Base-by-base conservation (phyloP, 1,139 yeast species). In the Magnusiomyces ingens region DNA sequence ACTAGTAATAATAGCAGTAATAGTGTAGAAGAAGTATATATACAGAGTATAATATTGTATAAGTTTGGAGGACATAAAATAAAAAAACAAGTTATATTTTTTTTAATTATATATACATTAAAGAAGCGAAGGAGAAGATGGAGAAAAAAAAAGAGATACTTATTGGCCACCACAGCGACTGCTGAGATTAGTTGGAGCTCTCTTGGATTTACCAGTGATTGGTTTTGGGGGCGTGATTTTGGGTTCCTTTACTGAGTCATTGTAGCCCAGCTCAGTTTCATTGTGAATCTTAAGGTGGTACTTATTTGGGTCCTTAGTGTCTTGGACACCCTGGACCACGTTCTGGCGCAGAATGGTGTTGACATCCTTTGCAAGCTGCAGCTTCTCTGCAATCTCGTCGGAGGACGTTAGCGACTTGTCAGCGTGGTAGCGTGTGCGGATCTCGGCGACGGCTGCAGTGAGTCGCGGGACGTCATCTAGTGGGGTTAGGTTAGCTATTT, bases 261-360 rank as follows among this genome's bases (percentile, higher is more conserved):
- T 93, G 66, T 90, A 96, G 13, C 98, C 98, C 52, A 91, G 75
- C 68, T 93, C 98, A 0, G 95, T 87, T 51, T 85, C 80, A 52
- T 80, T 73, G 66, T 89, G 96, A 62, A 93, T 84, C 59, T 85
- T 83, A 63, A 90, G 73, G 54, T 72, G 67, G 57, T 71, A 76
- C 37, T 60, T 62, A n/a, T 65, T 67, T n/a, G 58, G 62, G 5
- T 62, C 71, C 58, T 76, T 76, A 5, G 71, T 74, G 51, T 76
- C 76, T 63, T 73, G 76, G 53, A 71, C 74, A 3, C 96, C 99
- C 70, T 93, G 99, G 1, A 93, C 97, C 19, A 93, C 75, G 68
- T 93, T 91, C 56, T 76, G 74, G 50, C 79, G 74, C 57, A 93
- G 74, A 59, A 90, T 84, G 51, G 68, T 67, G 3, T 91, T 81